A percentile compares a stretch with the other conserved stretches of the same genome.
These are phyloP conservation scores for Gaeumannomyces tritici DNA, from an alignment of 2,329 filamentous ascomycete species.

Conservation along the genomic window DNA sequence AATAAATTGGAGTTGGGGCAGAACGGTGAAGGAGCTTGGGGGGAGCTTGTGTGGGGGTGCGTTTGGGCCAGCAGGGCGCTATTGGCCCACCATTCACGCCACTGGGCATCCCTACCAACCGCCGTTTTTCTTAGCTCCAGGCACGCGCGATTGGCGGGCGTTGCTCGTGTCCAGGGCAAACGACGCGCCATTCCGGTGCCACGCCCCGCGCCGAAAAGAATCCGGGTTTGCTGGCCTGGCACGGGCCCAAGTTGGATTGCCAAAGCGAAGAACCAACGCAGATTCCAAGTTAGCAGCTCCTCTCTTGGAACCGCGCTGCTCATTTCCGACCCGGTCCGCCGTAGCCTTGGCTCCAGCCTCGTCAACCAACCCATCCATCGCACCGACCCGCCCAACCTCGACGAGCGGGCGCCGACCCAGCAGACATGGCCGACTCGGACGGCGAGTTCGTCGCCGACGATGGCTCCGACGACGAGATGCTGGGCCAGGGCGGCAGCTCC, in stretches of 20 bases:
- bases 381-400: too few relatives aligned
- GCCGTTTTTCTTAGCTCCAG: neutral
- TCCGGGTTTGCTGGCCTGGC: neutral
- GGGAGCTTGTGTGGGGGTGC: neutral
- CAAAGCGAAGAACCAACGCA: neutral
- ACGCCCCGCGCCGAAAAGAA: neutral
- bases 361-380: neutral
- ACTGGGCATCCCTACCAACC: neutral
- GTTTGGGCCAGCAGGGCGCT: neutral
- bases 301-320: neutral
- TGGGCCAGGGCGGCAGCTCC: neutral
- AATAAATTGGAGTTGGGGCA: neutral
- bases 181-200: neutral
- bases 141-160: neutral
- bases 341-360: neutral
- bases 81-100: neutral
- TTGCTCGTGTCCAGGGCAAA: neutral
- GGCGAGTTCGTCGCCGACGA: slow-evolving; percentile 58
- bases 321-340: neutral
- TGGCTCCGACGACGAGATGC: slow-evolving; percentile 45
- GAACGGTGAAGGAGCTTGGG: neutral
- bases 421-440: slow-evolving; percentile 60
- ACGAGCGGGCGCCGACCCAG: neutral
- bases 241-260: neutral
- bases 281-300: neutral